Conservation (phyloP, 805 yeast genomes). For the Henningerozyma blattae region DNA sequence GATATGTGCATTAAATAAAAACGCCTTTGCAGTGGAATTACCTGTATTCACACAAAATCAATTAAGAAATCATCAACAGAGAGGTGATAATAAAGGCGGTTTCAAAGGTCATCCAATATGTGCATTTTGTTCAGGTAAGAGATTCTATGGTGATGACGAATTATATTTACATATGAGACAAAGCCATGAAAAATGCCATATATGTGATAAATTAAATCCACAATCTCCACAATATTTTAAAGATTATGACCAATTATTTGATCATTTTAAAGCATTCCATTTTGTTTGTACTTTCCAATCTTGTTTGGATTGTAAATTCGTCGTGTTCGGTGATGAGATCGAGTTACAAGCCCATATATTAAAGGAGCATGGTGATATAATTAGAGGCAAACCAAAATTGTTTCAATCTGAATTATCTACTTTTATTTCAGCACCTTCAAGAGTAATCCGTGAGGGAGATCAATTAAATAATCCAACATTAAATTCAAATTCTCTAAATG, state of each 20-base stretch:
- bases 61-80: constrained; percentile 54
- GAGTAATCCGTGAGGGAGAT: constrained; percentile 14
- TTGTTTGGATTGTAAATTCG: constrained; percentile 83
- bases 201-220: constrained; percentile 64
- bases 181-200: constrained; percentile 76
- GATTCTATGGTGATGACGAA: constrained; percentile 86
- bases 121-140: constrained; percentile 56
- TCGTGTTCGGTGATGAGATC: constrained; percentile 77
- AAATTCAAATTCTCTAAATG: constrained; percentile 1
- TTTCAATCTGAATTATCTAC: constrained; percentile 58
- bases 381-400: constrained; percentile 24
- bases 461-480: constrained; percentile 4
- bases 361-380: constrained; percentile 46
- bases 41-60: constrained; percentile 47
- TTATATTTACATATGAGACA: constrained; percentile 70
- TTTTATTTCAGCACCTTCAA: constrained; percentile 28
- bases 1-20: constrained; percentile 66
- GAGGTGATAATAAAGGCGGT: constrained; percentile 57
- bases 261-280: constrained; percentile 66
- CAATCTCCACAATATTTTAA: constrained; percentile 61
- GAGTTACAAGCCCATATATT: constrained; percentile 84
- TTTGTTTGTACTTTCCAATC: constrained; percentile 62
- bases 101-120: constrained; percentile 87
- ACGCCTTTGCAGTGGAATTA: constrained; percentile 65
- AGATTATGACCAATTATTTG: constrained; percentile 61